These are phyloP conservation scores for Paracoccidioides brasiliensis DNA, from an alignment of 2,329 filamentous ascomycete species.

Conservation along the genomic window DNA sequence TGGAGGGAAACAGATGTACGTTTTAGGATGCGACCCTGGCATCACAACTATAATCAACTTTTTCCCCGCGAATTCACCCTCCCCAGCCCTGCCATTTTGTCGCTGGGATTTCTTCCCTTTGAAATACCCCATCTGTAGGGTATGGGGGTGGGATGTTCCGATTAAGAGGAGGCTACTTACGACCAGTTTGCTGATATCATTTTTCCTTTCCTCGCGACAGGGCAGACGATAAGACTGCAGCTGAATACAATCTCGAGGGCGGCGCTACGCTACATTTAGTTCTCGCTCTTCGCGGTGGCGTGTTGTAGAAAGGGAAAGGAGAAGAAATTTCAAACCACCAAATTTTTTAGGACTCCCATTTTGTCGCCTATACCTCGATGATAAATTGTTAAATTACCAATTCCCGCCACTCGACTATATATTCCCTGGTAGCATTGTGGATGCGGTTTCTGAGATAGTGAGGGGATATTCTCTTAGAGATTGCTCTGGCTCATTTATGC, in stretches of 20 bases:
- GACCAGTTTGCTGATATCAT: too few relatives aligned
- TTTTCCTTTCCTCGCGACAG: slow-evolving; percentile 35
- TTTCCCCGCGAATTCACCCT: too few relatives aligned
- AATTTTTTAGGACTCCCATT: neutral
- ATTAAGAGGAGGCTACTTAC: too few relatives aligned
- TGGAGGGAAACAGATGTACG: slow-evolving; percentile 94
- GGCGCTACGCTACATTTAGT: slow-evolving; percentile 92
- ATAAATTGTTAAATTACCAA: too few relatives aligned
- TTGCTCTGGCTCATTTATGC: too few relatives aligned
- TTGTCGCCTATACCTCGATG: too few relatives aligned
- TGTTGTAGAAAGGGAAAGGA: neutral
- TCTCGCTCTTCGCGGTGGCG: slow-evolving; percentile 76
- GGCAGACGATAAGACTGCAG: slow-evolving; percentile 87
- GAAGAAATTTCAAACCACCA: neutral
- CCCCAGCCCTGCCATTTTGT: too few relatives aligned
- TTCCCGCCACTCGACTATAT: too few relatives aligned
- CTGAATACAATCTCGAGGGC: slow-evolving; percentile 79
- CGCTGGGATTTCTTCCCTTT: too few relatives aligned
- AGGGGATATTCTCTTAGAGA: too few relatives aligned
- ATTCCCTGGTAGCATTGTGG: neutral
- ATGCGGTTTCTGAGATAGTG: neutral
- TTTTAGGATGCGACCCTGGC: slow-evolving; percentile 5
- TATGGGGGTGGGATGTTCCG: too few relatives aligned
- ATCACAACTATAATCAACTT: neutral
- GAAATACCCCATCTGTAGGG: too few relatives aligned